Evolutionary conservation across 2,329 filamentous ascomycete species (phyloP).

Genomic region (Talaromyces sp.): DNA sequence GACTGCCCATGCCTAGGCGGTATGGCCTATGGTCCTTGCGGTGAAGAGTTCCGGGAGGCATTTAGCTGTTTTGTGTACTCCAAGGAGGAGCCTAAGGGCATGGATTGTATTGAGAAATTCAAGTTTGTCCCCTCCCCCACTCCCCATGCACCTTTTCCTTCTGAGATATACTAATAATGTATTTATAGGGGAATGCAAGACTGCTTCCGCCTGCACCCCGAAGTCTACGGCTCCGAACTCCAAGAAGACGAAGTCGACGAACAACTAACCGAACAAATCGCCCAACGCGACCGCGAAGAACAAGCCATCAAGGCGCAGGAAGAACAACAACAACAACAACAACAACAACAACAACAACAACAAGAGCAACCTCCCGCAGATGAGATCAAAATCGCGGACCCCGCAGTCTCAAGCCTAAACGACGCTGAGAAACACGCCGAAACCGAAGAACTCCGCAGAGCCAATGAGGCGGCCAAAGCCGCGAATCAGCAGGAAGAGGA

Average conservation of each 20-base stretch:
- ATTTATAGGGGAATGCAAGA: constrained; percentile 85
- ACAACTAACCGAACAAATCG: constrained; percentile 34
- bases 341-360: neutral
- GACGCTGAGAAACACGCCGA: constrained; percentile 29
- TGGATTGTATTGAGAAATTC: constrained; percentile 97
- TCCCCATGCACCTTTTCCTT: neutral
- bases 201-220: constrained; percentile 90
- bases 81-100: constrained; percentile 90
- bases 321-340: neutral
- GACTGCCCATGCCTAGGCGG: constrained; percentile 96
- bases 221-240: constrained; percentile 86
- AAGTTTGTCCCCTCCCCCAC: constrained; percentile 64
- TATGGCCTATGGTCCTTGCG: constrained; percentile 95
- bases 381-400: constrained; percentile 19
- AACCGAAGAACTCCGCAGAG: constrained; percentile 26
- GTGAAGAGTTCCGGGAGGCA: constrained; percentile 89
- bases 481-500: constrained; percentile 42
- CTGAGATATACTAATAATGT: constrained; percentile 32
- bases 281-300: constrained; percentile 22
- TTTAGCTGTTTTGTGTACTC: constrained; percentile 99
- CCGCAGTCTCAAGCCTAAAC: constrained; percentile 27
- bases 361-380: neutral
- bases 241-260: constrained; percentile 65
- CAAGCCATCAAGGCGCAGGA: constrained; percentile 15
- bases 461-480: constrained; percentile 20